Conservation (phyloP, 805 yeast species). For the Candida ortonii region DNA sequence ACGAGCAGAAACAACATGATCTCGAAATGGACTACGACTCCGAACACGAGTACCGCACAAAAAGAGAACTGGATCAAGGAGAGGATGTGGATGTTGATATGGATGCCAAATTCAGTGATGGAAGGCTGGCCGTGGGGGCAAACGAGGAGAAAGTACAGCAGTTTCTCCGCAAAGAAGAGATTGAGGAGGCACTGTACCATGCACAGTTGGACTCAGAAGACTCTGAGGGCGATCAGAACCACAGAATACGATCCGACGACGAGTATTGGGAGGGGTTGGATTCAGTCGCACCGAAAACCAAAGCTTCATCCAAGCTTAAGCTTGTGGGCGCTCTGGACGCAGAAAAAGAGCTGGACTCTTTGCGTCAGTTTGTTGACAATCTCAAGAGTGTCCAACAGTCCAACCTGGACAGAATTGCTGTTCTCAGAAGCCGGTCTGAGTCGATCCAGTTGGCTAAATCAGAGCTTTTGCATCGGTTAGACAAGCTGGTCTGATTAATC, state of each 20-base stretch:
- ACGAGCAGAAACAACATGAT: conserved; percentile 18
- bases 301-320: too few species aligned
- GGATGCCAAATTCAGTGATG: conserved; percentile 26
- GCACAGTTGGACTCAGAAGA: conserved; percentile 20
- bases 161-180: conserved; percentile 28
- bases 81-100: conserved; percentile 20
- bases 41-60: conserved; percentile 14
- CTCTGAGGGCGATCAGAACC: conserved; percentile 6
- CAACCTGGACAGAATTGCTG: conserved; percentile 2
- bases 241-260: too few species aligned
- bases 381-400: conserved; percentile 5
- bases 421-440: conserved; percentile 3
- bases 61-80: conserved; percentile 8
- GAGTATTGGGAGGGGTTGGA: too few species aligned
- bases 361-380: conserved; percentile 1
- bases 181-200: conserved; percentile 35
- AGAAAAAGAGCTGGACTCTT: conserved; percentile 2
- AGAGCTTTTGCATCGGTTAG: conserved; percentile 3
- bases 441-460: conserved; percentile 2
- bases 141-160: conserved; percentile 28
- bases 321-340: neutral
- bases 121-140: conserved; percentile 29
- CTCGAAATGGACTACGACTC: conserved; percentile 22
- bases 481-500: conserved; percentile 8
- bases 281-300: too few species aligned